Conservation (phyloP, 768 basidiomycete species). For the Hydnum rufescens region DNA sequence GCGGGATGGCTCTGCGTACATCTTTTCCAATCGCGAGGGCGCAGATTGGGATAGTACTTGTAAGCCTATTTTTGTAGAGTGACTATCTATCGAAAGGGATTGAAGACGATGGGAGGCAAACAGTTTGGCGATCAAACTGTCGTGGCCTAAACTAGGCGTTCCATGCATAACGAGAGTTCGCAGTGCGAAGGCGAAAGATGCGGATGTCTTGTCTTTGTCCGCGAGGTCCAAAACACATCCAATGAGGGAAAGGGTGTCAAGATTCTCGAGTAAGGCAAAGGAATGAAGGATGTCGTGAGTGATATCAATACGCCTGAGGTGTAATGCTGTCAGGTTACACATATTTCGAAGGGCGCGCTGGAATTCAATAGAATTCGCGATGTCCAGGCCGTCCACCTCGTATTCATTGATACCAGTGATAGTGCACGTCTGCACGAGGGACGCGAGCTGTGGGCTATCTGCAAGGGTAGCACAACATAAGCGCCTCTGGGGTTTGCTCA, state of each 20-base stretch:
- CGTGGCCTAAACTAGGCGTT: background rate
- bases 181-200: background rate
- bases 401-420: background rate
- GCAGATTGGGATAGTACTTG: background rate
- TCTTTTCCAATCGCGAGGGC: background rate
- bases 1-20: background rate
- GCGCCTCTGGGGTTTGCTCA: background rate
- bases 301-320: background rate
- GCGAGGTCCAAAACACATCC: background rate
- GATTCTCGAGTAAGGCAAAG: background rate
- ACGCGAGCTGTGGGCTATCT: background rate
- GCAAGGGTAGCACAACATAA: background rate
- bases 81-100: background rate
- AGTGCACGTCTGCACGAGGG: background rate
- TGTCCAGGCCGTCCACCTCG: background rate
- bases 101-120: background rate
- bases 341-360: background rate
- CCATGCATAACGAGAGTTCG: background rate
- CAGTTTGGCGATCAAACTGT: background rate
- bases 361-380: background rate
- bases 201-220: background rate
- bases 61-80: background rate
- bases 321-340: background rate
- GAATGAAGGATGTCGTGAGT: background rate
- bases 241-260: background rate